phyloP scores from a whole-genome alignment of 2,329 filamentous ascomycete species.

The Aspergillus brunneoviolaceus region DNA sequence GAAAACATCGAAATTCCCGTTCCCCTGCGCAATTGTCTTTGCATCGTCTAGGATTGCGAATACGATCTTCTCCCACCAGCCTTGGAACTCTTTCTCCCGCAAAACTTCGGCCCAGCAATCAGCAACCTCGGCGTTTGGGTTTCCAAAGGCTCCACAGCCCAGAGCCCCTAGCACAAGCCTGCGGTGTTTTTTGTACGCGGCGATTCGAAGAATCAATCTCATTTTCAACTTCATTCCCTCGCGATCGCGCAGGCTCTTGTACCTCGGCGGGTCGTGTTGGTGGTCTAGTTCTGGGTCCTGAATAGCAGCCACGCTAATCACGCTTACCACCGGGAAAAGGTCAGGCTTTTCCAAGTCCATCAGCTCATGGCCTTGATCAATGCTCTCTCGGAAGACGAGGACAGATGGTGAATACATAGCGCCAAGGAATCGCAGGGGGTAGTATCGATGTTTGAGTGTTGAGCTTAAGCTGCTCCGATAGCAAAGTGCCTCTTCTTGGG shows the following conservation, averaged over 20 bases:
- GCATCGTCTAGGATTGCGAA: slow-evolving; percentile 59
- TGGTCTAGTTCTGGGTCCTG: slow-evolving; percentile 39
- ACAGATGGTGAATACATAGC: slow-evolving; percentile 62
- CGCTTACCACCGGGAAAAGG: slow-evolving; percentile 54
- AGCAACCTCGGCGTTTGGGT: slow-evolving; percentile 63
- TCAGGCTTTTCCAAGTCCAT: slow-evolving; percentile 39
- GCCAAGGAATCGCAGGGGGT: slow-evolving; percentile 53
- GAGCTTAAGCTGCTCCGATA: slow-evolving; percentile 54
- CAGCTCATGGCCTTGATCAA: slow-evolving; percentile 49
- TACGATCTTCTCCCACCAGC: slow-evolving; percentile 64
- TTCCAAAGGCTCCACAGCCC: slow-evolving; percentile 66
- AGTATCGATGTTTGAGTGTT: slow-evolving; percentile 47
- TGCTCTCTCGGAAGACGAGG: slow-evolving; percentile 56
- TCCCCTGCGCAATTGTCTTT: slow-evolving; percentile 15
- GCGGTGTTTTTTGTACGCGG: slow-evolving; percentile 56
- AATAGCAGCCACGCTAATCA: slow-evolving; percentile 61
- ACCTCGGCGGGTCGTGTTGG: slow-evolving; percentile 29
- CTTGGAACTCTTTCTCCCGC: slow-evolving; percentile 59
- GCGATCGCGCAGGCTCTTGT: slow-evolving; percentile 47
- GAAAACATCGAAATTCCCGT: slow-evolving; percentile 36
- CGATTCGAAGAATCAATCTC: slow-evolving; percentile 59
- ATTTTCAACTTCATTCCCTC: slow-evolving; percentile 63
- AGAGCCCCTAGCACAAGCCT: slow-evolving; percentile 66
- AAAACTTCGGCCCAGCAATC: slow-evolving; percentile 63
- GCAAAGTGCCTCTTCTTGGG: slow-evolving; percentile 70